Conservation (phyloP, 2,329 filamentous ascomycete genomes). For the Phyllosticta paracitricarpa region DNA sequence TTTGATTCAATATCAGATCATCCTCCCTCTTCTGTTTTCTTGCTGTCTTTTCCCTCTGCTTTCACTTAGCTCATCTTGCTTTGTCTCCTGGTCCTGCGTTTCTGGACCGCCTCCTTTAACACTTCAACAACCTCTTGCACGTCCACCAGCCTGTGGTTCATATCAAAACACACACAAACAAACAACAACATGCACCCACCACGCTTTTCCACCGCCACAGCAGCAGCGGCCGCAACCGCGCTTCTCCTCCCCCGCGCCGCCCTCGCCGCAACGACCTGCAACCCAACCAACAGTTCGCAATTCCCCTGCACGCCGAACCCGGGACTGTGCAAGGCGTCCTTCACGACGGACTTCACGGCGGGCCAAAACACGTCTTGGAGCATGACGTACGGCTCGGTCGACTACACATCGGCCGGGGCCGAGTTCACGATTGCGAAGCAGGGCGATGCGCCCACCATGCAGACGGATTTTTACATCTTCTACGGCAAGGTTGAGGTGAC, state of each 20-base stretch:
- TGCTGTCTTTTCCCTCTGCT: background rate
- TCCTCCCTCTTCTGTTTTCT: background rate
- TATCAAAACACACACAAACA: background rate
- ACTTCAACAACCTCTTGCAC: background rate
- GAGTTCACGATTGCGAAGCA: conserved; percentile 58
- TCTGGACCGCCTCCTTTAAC: background rate
- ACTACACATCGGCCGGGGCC: conserved; percentile 52
- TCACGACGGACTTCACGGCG: conserved; percentile 38
- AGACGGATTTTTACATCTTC: conserved; percentile 15
- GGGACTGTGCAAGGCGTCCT: conserved; percentile 38
- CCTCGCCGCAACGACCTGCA: conserved; percentile 25
- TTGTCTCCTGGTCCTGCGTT: background rate
- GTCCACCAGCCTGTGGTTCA: background rate
- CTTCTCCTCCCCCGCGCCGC: conserved; percentile 6
- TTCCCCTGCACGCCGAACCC: conserved; percentile 30
- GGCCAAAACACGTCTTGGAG: conserved; percentile 45
- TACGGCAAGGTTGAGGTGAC: conserved; percentile 14
- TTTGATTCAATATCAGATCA: background rate
- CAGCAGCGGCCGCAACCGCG: conserved; percentile 11
- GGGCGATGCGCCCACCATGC: conserved; percentile 51
- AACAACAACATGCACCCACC: background rate
- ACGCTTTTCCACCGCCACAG: conserved; percentile 8
- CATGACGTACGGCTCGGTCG: conserved; percentile 51
- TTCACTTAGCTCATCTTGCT: background rate
- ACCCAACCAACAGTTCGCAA: conserved; percentile 29